phyloP scores from a whole-genome alignment of 2,329 filamentous ascomycete species.

The Trichocomaceae sp. region DNA sequence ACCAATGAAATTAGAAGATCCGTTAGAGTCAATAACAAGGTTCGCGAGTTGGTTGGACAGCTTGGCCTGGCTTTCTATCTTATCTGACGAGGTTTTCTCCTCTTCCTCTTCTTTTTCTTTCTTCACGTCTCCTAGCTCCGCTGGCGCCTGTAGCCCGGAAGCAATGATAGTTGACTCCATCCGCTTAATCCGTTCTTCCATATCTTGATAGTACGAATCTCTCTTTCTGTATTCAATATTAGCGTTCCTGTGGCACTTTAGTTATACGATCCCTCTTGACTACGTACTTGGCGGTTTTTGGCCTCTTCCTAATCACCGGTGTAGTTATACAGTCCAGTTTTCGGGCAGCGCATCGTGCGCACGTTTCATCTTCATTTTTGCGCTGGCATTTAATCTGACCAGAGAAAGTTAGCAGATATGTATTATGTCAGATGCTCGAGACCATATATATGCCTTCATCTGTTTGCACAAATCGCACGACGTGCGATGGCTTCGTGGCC shows the following conservation, averaged over 20 bases:
- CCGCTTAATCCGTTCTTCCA: constrained; percentile 4
- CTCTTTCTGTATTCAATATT: not conserved
- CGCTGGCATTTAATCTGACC: constrained; percentile 6
- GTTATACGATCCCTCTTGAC: not conserved
- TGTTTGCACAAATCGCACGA: constrained; percentile 8
- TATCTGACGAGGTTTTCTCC: not conserved
- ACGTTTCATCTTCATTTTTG: not conserved
- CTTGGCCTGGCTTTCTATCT: constrained; percentile 5
- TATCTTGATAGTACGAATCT: constrained; percentile 5
- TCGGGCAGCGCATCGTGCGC: not conserved
- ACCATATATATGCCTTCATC: constrained; percentile 6
- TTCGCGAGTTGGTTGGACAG: constrained; percentile 3
- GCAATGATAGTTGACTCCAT: constrained; percentile 10
- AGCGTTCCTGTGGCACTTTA: not conserved
- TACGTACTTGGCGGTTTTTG: not conserved
- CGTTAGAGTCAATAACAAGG: constrained; percentile 5
- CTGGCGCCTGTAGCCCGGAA: constrained; percentile 1
- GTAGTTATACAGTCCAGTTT: constrained; percentile 9
- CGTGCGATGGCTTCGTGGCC: constrained; percentile 1
- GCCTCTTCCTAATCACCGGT: constrained; percentile 1
- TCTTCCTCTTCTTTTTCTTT: not conserved
- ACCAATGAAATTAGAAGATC: constrained; percentile 5
- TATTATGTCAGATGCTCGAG: too few species aligned
- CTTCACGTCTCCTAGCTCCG: too few species aligned
- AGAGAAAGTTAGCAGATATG: not conserved